A percentile compares a stretch with the other conserved stretches of the same genome.
Conservation (phyloP, 768 basidiomycete genomes). For the Nidularia pulvinata region DNA sequence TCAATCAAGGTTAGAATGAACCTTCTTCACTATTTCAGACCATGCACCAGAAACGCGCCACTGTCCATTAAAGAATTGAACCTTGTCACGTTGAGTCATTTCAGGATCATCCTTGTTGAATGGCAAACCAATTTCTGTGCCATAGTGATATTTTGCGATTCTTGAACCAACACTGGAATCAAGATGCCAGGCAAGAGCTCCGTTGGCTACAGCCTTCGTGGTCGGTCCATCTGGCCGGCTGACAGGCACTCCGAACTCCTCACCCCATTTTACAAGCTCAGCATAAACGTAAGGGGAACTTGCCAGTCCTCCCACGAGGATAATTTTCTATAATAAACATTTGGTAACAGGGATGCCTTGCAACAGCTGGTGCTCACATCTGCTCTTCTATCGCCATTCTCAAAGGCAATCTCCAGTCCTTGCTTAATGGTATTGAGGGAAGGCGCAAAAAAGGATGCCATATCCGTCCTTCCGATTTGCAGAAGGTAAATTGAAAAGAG, state of each 20-base stretch:
- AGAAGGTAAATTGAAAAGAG: too few species aligned
- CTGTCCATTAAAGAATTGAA: constrained; percentile 5
- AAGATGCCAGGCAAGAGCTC: constrained; percentile 23
- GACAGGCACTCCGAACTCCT: constrained; percentile 8
- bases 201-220: constrained; percentile 23
- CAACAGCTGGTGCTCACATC: too few species aligned
- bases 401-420: too few species aligned
- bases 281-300: constrained; percentile 21
- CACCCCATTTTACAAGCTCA: constrained; percentile 15
- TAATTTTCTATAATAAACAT: constrained; percentile 19
- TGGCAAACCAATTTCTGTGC: constrained; percentile 6
- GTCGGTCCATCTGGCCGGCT: constrained; percentile 17
- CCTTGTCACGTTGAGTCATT: constrained; percentile 5
- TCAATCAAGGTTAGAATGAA: background rate
- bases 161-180: constrained; percentile 16
- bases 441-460: too few species aligned
- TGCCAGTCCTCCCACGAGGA: constrained; percentile 24
- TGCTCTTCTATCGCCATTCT: too few species aligned
- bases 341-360: too few species aligned
- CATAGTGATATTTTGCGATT: constrained; percentile 20
- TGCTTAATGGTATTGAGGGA: too few species aligned
- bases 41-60: constrained; percentile 9
- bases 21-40: constrained; percentile 19
- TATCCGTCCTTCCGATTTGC: too few species aligned
- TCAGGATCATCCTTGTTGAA: constrained; percentile 8